Evolutionary conservation across 257 asterid species (phyloP), one percentile per base, ranked within the genome.

Genomic region (Forsythia suspensa): DNA sequence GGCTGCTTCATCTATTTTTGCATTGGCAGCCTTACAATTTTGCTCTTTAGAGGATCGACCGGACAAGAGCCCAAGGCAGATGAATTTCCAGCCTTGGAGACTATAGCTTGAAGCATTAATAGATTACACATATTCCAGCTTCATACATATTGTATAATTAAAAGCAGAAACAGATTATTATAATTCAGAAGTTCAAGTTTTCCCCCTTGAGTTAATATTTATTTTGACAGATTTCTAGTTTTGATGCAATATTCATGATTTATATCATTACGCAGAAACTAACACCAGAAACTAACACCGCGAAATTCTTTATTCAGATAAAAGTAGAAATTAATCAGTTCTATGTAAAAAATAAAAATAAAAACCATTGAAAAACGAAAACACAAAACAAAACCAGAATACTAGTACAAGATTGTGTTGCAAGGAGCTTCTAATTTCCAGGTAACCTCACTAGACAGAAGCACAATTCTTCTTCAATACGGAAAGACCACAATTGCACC

Each of bases 1-100:
- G 97, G 98, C 1, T 91, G 94, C 77, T 94, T 94, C 82, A 92
- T 92, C 85, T 86, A 91, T 83, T 94, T 94, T 13, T 77, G 86
- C 57, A 55, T 94, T 1, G 97, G 96, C 15, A 94, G 85, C 83
- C 95, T 92, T 46, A 88, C 95, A 0, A 86, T 94, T 85, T 84
- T 94, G 76, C 97, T 92, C 68, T 92, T 94, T 79, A 85, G 81
- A 71, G 97, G 97, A 40, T 92, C 95, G 1, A 71, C 88, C 0
- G 85, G 77, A 15, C 73, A 57, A 10, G 85, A 84, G 46, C 12
- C 71, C 1, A 73, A 77, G 8, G 81, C 84, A 3, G 71, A 69
- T 16, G 76, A 37, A 16, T 85, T 83, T 73, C 80, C 79, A 3
- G 69, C 83, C 72, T 55, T 83, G 69, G 80, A 82, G 77, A 61